Conservation (phyloP, 441 rosid genomes). For the Arabidopsis lyrata region DNA sequence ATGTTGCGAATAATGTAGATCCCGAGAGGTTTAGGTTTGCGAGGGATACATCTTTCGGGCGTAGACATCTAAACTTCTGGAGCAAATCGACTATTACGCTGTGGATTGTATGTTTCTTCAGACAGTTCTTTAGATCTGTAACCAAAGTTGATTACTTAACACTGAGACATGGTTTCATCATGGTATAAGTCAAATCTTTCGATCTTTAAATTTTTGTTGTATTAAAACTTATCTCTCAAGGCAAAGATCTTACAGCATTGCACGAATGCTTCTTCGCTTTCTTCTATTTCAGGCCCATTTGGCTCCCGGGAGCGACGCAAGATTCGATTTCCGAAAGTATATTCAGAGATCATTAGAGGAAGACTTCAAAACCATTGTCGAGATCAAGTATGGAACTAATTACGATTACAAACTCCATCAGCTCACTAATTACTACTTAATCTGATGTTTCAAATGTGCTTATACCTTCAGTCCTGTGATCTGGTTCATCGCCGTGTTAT, state of each 20-base stretch:
- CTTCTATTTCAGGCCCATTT: constrained; percentile 59
- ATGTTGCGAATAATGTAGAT: constrained; percentile 46
- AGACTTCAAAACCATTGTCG: constrained; percentile 69
- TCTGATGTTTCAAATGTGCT: constrained; percentile 11
- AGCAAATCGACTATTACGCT: constrained; percentile 51
- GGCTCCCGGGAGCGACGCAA: constrained; percentile 58
- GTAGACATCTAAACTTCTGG: constrained; percentile 65
- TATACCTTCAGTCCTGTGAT: constrained; percentile 61
- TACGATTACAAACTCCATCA: constrained; percentile 13
- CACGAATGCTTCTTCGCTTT: constrained; percentile 13
- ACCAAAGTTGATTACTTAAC: constrained; percentile 76
- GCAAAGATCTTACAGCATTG: background rate
- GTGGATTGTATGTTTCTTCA: constrained; percentile 74
- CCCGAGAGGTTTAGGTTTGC: constrained; percentile 74
- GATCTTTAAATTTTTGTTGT: background rate
- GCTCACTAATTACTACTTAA: background rate
- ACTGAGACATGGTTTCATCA: constrained; percentile 71
- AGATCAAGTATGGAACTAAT: constrained; percentile 53
- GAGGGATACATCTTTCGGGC: constrained; percentile 77
- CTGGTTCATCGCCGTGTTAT: constrained; percentile 68
- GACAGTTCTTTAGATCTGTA: constrained; percentile 69
- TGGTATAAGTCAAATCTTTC: constrained; percentile 45
- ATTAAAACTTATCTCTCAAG: background rate
- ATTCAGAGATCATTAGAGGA: constrained; percentile 74
- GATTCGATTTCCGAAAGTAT: constrained; percentile 64